Conservation (phyloP, 257 asterid species). For the Voacanga thouarsii region DNA sequence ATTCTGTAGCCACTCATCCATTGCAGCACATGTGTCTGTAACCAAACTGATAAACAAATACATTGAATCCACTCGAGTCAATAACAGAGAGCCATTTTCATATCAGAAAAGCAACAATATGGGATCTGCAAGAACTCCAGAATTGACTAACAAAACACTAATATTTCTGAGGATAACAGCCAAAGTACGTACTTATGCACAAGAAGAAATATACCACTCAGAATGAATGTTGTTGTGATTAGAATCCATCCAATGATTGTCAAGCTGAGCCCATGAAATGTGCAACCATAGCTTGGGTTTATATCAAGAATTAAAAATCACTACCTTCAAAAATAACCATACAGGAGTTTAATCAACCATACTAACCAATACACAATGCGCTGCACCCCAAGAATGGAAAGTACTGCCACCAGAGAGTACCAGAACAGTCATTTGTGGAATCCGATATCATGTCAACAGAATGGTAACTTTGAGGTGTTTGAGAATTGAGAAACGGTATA, state of each 20-base stretch:
- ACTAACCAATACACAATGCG: slow-evolving; percentile 35
- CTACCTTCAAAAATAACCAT: background rate
- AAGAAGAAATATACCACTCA: slow-evolving; percentile 35
- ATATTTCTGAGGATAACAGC: too few relatives aligned
- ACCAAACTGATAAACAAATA: slow-evolving; percentile 21
- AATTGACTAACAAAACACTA: too few relatives aligned
- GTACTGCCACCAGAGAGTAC: slow-evolving; percentile 27
- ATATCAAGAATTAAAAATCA: background rate
- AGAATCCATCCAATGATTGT: slow-evolving; percentile 39
- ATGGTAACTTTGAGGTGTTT: too few relatives aligned
- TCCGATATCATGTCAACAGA: background rate
- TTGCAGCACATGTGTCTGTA: slow-evolving; percentile 39
- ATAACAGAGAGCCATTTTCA: background rate
- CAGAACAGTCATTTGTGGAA: background rate
- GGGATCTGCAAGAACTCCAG: too few relatives aligned
- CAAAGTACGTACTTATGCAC: slow-evolving; percentile 32
- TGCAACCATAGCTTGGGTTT: background rate
- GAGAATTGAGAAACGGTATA: background rate
- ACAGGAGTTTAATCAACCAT: background rate
- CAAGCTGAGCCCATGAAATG: slow-evolving; percentile 25
- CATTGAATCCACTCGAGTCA: too few relatives aligned
- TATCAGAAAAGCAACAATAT: background rate
- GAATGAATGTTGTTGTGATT: slow-evolving; percentile 31
- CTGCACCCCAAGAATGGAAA: slow-evolving; percentile 33
- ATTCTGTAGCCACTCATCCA: slow-evolving; percentile 40